Conservation (phyloP, 2,329 filamentous ascomycete species). For the Fusarium circinatum region DNA sequence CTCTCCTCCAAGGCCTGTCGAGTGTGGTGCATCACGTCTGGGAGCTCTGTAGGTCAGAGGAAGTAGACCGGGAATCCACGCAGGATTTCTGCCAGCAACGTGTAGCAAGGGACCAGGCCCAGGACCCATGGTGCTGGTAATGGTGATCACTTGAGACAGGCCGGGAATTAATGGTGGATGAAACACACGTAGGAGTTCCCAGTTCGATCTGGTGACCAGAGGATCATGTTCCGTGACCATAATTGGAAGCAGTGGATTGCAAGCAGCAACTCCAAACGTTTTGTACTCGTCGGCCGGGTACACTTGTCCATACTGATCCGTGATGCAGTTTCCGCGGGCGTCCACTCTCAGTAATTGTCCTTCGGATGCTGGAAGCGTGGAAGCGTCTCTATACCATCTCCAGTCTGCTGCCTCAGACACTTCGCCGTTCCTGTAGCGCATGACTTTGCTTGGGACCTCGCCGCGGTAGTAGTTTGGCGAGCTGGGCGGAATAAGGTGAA, state of each 20-base stretch:
- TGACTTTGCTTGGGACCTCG: slow-evolving; percentile 48
- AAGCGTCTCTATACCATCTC: slow-evolving; percentile 30
- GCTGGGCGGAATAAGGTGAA: slow-evolving; percentile 48
- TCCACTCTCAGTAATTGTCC: slow-evolving; percentile 8
- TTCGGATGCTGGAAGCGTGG: neutral
- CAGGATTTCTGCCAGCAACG: slow-evolving; percentile 47
- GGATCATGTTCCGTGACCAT: slow-evolving; percentile 44
- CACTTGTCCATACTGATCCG: neutral
- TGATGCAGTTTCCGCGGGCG: neutral
- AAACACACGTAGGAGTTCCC: slow-evolving; percentile 47
- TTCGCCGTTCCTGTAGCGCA: slow-evolving; percentile 49
- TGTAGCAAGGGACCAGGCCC: slow-evolving; percentile 38
- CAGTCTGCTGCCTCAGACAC: slow-evolving; percentile 40
- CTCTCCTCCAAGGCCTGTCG: slow-evolving; percentile 51
- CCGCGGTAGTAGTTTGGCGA: slow-evolving; percentile 32
- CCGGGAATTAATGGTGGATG: slow-evolving; percentile 31
- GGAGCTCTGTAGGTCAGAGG: slow-evolving; percentile 46
- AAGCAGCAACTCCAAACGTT: slow-evolving; percentile 49
- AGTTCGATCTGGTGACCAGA: slow-evolving; percentile 18
- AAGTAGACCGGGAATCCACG: slow-evolving; percentile 54
- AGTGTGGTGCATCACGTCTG: slow-evolving; percentile 10
- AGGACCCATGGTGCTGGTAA: slow-evolving; percentile 19
- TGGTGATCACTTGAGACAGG: slow-evolving; percentile 44
- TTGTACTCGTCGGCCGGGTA: slow-evolving; percentile 31
- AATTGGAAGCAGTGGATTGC: slow-evolving; percentile 51